Conservation (phyloP, 305 asterid genomes). For the Fraxinus paxiana region DNA sequence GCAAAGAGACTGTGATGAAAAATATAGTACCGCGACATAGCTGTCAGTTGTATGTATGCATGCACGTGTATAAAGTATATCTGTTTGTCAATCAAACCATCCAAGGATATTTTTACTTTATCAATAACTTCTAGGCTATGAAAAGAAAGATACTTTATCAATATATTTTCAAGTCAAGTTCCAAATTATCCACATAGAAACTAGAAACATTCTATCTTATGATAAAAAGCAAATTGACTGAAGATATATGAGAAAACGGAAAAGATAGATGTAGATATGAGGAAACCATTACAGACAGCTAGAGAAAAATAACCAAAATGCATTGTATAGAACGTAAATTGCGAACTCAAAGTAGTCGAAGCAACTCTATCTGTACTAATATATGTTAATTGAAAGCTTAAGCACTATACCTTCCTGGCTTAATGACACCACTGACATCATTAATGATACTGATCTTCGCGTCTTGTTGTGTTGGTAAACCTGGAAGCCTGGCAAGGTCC, state of each 20-base stretch:
- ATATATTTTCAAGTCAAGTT: background rate
- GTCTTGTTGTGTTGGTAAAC: conserved; percentile 34
- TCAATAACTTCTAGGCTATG: background rate
- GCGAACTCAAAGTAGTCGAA: background rate
- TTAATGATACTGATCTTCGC: conserved; percentile 44
- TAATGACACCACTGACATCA: conserved; percentile 44
- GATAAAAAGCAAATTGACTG: background rate
- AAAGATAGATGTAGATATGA: background rate
- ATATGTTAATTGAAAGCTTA: background rate
- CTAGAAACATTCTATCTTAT: background rate
- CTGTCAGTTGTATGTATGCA: background rate
- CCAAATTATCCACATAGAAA: background rate
- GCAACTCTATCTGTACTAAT: background rate
- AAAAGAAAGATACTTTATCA: background rate
- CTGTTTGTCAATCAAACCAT: background rate
- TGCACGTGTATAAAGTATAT: background rate
- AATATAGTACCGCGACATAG: background rate
- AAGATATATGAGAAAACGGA: background rate
- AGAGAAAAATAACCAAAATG: background rate
- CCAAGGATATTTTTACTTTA: background rate
- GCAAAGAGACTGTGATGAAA: background rate
- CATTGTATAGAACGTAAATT: background rate
- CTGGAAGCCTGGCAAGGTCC: conserved; percentile 41
- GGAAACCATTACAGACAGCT: background rate
- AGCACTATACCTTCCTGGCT: conserved; percentile 51